Evolutionary conservation across 2,329 filamentous ascomycete genomes (phyloP), one percentile per base, ranked within the genome.

Genomic region (Emergomyces africanus): DNA sequence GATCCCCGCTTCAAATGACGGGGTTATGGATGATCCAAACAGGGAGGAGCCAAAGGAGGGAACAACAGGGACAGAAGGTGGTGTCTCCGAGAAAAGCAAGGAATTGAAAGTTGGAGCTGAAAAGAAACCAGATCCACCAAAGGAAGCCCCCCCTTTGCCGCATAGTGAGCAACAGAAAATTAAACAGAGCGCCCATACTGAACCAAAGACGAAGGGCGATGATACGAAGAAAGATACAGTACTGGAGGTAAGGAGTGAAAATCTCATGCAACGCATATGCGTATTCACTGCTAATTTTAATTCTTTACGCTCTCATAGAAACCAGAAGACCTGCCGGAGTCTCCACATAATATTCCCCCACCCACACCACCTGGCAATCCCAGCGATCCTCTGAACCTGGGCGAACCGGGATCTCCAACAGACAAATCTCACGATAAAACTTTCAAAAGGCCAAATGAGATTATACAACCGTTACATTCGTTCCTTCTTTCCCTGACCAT

Each of bases 401-500:
- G 80, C 81, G 64, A 82, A 85, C 62, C 77, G 86, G 54, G 80
- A 84, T 62, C 69, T 83, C 42, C 77, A 57, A 67, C 66, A 62
- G 54, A 67, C 60, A 55, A 71, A 65, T 64, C 71, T 63, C 60
- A 68, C 66, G 54, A 70, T 66, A 60, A 54, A 57, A 54, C 62
- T 60, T 54, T 66, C 70, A 60, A 68, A 68, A 64, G 66, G 23
- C 66, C 65, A 25, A 66, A 66, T 9, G 72, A 67, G 35, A 66
- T 91, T 46, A 90, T 91, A 61, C 87, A 85, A 63, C 89, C 89
- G 20, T 78, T 85, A 67, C 92, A 99, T 72, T 97, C 94, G 3
- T 95, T 94, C 68, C 70, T 95, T 14, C 84, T 97, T 37, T 95
- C 94, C 18, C 84, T 96, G 61, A 92, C 91, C 60, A 99, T 97